These are phyloP conservation scores for Leccinum obscurum DNA, from an alignment of 768 basidiomycete species.

Conservation along the genomic window DNA sequence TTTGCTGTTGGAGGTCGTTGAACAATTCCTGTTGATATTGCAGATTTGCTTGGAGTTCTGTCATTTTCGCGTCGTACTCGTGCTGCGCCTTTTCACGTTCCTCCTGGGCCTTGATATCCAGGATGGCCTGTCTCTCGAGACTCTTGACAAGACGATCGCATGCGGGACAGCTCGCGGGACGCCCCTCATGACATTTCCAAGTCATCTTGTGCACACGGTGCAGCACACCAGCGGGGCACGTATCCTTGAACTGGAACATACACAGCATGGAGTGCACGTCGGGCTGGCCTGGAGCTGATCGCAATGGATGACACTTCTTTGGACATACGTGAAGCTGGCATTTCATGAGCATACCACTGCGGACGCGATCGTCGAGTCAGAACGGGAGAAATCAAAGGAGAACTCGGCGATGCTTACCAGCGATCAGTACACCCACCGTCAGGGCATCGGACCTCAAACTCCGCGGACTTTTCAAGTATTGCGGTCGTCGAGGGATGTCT, in stretches of 20 bases:
- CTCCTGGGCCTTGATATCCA: constrained; percentile 43
- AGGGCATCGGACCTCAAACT: constrained; percentile 56
- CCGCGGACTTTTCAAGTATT: constrained; percentile 37
- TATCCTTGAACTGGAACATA: constrained; percentile 32
- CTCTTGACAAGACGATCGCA: constrained; percentile 47
- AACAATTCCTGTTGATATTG: constrained; percentile 27
- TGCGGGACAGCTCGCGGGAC: constrained; percentile 40
- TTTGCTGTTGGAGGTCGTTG: constrained; percentile 42
- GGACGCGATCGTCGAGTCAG: not conserved
- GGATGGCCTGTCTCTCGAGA: constrained; percentile 41
- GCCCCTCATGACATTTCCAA: constrained; percentile 47
- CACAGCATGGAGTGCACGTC: constrained; percentile 42
- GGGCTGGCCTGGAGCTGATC: constrained; percentile 45
- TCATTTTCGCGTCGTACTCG: constrained; percentile 43
- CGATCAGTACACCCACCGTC: constrained; percentile 64
- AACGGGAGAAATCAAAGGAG: not conserved
- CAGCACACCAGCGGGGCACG: constrained; percentile 44
- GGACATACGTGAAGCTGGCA: constrained; percentile 48
- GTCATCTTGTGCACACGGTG: constrained; percentile 39
- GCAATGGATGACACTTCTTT: constrained; percentile 58
- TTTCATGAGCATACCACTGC: constrained; percentile 16
- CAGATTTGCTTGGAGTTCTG: constrained; percentile 44
- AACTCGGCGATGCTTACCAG: constrained; percentile 45
- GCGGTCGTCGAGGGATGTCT: constrained; percentile 46
- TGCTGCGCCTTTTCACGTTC: constrained; percentile 46